Base-by-base conservation (phyloP, 768 basidiomycete species). In the Kondoa subrosea region DNA sequence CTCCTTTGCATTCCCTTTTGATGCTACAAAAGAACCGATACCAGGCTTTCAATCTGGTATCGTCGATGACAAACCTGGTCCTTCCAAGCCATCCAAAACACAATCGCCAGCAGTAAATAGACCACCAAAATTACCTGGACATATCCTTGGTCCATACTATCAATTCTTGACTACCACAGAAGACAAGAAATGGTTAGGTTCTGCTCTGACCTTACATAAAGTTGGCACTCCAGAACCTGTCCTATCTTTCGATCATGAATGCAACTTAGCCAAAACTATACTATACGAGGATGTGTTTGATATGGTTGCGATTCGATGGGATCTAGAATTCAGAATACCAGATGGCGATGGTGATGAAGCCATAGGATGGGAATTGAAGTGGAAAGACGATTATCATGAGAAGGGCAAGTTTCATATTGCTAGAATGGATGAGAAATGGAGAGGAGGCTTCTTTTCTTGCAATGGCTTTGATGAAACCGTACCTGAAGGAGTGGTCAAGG, bases 391-490 rank as follows among this genome's bases (percentile, higher is more conserved):
- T 17, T 8, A 68, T 30, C 30, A 58, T 12, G 21, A 32, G 25
- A 3, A 40, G 25, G 62, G 62, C 34, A 16, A 58, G 2, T 70
- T 70, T 56, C 62, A 68, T 40, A 65, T 70, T n/a, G 50, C 69
- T 3, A 4, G 56, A 29, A 67, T 66, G 69, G 69, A 70, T 31
- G 62, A 68, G 33, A 59, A 62, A 34, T 67, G 66, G 40, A 67
- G 69, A 62, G 69, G 69, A 26, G 69, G 69, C 17, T 69, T 69
- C 33, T 30, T 69, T 32, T 26, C 17, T 34, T 67, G 34, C 56
- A 67, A 67, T 57, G 69, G 69, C 12, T 70, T 70, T 64, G 67
- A 70, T 31, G 69, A 68, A 34, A 65, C 58, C 2, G 69, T 67
- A 1, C 12, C 40, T 21, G 40, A 50, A 50, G 40, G 40, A 8